Percentiles rank a stretch among this genome's conserved stretches.
These are phyloP conservation scores for Phaffia rhodozyma DNA, from an alignment of 1,284 basidiomycete species.

Conservation along the genomic window DNA sequence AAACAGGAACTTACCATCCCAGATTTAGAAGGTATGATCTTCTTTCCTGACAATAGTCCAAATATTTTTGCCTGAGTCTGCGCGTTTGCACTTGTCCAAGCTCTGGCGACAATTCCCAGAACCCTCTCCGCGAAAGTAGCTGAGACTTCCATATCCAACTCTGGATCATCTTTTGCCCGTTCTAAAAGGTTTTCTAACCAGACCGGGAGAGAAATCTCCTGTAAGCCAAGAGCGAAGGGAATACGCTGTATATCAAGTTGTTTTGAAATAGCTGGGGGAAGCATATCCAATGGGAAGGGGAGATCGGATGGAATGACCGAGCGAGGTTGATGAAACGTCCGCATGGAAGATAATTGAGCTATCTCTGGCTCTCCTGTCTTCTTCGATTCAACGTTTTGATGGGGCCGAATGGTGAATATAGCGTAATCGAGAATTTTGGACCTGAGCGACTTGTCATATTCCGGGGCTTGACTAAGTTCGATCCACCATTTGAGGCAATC, in stretches of 20 bases:
- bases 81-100: constrained; percentile 60
- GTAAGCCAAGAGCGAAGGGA: constrained; percentile 58
- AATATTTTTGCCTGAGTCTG: constrained; percentile 49
- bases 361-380: constrained; percentile 37
- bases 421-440: constrained; percentile 57
- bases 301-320: constrained; percentile 66
- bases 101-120: constrained; percentile 54
- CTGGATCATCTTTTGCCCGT: constrained; percentile 38
- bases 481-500: constrained; percentile 88
- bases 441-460: constrained; percentile 41
- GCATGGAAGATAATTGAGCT: constrained; percentile 55
- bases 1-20: constrained; percentile 53
- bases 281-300: constrained; percentile 63
- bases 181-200: constrained; percentile 62
- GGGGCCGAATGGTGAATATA: constrained; percentile 44
- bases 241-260: constrained; percentile 51
- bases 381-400: constrained; percentile 3
- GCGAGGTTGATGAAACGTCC: constrained; percentile 57
- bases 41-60: constrained; percentile 46
- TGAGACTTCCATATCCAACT: constrained; percentile 57
- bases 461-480: constrained; percentile 42
- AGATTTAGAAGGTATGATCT: constrained; percentile 71
- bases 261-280: constrained; percentile 59
- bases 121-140: constrained; percentile 71
- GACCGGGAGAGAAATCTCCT: constrained; percentile 59